Evolutionary conservation across 805 yeast genomes (phyloP).

Genomic region (Starmerella davenportii): DNA sequence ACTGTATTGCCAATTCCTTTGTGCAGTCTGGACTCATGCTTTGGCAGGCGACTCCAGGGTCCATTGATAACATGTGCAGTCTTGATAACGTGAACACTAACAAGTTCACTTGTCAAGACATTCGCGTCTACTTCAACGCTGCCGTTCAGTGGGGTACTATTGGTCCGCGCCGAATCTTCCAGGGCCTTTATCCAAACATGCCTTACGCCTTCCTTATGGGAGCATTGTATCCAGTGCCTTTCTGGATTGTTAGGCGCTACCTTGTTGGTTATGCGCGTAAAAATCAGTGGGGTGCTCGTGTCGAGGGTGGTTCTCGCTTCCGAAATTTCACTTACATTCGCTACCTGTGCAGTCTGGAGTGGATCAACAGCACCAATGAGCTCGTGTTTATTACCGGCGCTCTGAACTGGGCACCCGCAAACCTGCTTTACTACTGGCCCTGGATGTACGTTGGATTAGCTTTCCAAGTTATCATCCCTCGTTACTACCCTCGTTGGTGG

Average conservation of each 20-base stretch:
- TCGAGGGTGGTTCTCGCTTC: slow-evolving; percentile 7
- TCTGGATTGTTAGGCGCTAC: slow-evolving; percentile 44
- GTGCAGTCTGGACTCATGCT: slow-evolving; percentile 22
- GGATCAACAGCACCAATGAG: slow-evolving; percentile 27
- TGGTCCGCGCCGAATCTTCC: slow-evolving; percentile 23
- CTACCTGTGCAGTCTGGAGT: slow-evolving; percentile 16
- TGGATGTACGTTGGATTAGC: slow-evolving; percentile 21
- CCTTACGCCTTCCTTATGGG: slow-evolving; percentile 33
- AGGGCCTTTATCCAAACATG: slow-evolving; percentile 15
- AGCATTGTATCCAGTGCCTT: slow-evolving; percentile 39
- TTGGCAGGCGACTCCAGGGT: slow-evolving; percentile 23
- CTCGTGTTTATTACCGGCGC: slow-evolving; percentile 30
- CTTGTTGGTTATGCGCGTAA: slow-evolving; percentile 15
- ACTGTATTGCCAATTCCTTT: slow-evolving; percentile 17
- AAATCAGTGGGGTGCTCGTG: slow-evolving; percentile 3
- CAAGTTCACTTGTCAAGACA: slow-evolving; percentile 5
- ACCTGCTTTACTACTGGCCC: slow-evolving; percentile 15
- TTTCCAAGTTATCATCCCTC: slow-evolving; percentile 32
- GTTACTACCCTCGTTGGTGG: slow-evolving; percentile 39
- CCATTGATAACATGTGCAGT: slow-evolving; percentile 24
- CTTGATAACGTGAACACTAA: slow-evolving; percentile 17
- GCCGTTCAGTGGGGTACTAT: slow-evolving; percentile 40
- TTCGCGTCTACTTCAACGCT: slow-evolving; percentile 30
- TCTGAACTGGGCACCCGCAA: slow-evolving; percentile 24
- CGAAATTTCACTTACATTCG: slow-evolving; percentile 7